A percentile compares a stretch with the other conserved stretches of the same genome.
These are phyloP conservation scores for Mucor ambiguus DNA, from an alignment of 371 early-diverging fungal genomes.

Conservation along the genomic window DNA sequence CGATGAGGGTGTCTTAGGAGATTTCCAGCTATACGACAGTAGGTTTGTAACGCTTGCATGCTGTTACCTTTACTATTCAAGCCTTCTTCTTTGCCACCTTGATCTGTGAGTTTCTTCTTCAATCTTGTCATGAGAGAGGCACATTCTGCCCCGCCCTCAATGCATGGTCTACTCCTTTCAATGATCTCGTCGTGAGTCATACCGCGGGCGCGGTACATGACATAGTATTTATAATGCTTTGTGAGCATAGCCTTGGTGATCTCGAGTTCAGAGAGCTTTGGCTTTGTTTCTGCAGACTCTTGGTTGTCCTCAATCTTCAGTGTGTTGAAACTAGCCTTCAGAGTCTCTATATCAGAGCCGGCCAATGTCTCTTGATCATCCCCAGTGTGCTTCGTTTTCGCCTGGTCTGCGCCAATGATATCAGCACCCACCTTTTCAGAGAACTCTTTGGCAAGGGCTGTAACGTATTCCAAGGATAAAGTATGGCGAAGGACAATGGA, in stretches of 20 bases:
- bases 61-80: not conserved
- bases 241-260: not conserved
- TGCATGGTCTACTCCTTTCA: not conserved
- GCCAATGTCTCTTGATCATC: constrained; percentile 7
- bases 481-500: constrained; percentile 35
- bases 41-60: constrained; percentile 15
- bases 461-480: constrained; percentile 25
- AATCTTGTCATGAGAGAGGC: not conserved
- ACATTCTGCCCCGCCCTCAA: not conserved
- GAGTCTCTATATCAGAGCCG: not conserved
- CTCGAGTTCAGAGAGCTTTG: constrained; percentile 5
- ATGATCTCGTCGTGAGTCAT: constrained; percentile 8
- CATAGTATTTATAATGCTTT: constrained; percentile 2
- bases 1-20: constrained; percentile 25
- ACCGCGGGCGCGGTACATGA: constrained; percentile 15
- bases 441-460: constrained; percentile 20
- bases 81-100: not conserved
- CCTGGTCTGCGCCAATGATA: not conserved
- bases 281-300: not conserved
- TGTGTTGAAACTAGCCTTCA: not conserved
- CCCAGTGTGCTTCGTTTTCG: not conserved
- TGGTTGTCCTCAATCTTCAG: not conserved
- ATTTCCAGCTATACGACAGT: constrained; percentile 24
- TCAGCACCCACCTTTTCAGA: not conserved
- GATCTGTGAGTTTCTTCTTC: not conserved